phyloP scores from a whole-genome alignment of 225 moss, liverwort and hornwort genomes.

The Sphagnum tenellum region DNA sequence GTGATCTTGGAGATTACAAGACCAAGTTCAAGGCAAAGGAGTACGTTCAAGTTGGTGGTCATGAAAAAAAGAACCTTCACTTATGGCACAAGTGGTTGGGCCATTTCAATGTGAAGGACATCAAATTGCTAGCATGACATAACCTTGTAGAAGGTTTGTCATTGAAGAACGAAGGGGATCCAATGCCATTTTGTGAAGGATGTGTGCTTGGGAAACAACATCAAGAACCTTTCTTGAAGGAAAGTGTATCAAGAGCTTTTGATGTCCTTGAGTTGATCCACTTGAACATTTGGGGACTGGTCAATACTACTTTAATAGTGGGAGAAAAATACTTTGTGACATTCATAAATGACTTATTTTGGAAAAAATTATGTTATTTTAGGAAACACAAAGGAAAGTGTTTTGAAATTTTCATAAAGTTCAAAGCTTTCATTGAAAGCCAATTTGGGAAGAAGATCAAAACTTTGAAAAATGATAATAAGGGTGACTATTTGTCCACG shows the following conservation, averaged over 20 bases:
- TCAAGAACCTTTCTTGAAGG: neutral
- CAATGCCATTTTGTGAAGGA: neutral
- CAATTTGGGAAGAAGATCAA: neutral
- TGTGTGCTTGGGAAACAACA: constrained; percentile 1
- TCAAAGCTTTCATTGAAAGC: neutral
- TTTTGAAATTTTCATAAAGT: constrained; percentile 2
- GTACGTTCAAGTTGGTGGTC: neutral
- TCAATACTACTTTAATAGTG: no score
- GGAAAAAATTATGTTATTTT: no score
- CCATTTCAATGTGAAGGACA: neutral
- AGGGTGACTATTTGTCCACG: neutral
- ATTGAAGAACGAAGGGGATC: neutral
- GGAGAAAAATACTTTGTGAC: no score
- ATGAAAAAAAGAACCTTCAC: neutral
- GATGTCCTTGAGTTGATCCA: neutral
- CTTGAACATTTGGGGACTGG: no score
- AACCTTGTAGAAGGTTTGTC: neutral
- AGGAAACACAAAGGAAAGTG: constrained; percentile 2
- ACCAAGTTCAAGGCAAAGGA: neutral
- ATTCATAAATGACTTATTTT: no score
- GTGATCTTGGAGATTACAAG: no score
- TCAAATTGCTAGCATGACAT: neutral
- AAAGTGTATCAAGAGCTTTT: neutral
- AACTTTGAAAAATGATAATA: constrained; percentile 1
- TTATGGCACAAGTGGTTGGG: no score